These are phyloP conservation scores for Bauhinia variegata DNA, from an alignment of 306 rosid genomes.

Conservation along the genomic window DNA sequence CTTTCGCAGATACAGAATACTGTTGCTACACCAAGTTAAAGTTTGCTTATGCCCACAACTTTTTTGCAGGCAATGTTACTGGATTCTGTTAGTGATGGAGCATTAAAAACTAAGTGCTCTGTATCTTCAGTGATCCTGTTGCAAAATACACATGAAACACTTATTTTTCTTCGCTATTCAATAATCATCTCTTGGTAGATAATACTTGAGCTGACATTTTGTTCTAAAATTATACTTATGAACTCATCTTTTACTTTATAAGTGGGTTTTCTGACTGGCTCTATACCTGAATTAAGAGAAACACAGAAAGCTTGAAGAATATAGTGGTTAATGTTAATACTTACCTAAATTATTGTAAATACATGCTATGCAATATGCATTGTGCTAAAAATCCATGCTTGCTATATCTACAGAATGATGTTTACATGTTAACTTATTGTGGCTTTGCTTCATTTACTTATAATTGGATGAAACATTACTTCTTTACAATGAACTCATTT, in stretches of 20 bases:
- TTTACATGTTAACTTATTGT: neutral
- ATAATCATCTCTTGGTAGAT: too few species aligned
- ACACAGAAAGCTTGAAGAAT: neutral
- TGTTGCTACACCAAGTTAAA: too few species aligned
- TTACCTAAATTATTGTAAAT: neutral
- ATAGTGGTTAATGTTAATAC: neutral
- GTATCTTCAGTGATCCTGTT: too few species aligned
- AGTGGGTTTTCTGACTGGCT: neutral
- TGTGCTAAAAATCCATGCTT: neutral
- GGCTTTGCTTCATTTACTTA: constrained; percentile 1
- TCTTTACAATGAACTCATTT: neutral
- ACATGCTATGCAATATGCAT: neutral
- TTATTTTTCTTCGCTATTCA: too few species aligned
- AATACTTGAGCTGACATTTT: too few species aligned
- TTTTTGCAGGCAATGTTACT: too few species aligned
- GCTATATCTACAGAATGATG: neutral
- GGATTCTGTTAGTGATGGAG: too few species aligned
- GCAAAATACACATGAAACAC: too few species aligned
- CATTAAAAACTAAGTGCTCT: too few species aligned
- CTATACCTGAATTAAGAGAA: neutral
- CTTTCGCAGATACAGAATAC: too few species aligned
- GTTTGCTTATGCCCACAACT: too few species aligned
- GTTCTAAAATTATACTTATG: neutral
- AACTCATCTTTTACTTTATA: neutral
- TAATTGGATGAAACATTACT: constrained; percentile 13